Percentiles rank a stretch among this genome's conserved stretches.
phyloP scores from a whole-genome alignment of 768 basidiomycete species.

The Termitomyces sp. region DNA sequence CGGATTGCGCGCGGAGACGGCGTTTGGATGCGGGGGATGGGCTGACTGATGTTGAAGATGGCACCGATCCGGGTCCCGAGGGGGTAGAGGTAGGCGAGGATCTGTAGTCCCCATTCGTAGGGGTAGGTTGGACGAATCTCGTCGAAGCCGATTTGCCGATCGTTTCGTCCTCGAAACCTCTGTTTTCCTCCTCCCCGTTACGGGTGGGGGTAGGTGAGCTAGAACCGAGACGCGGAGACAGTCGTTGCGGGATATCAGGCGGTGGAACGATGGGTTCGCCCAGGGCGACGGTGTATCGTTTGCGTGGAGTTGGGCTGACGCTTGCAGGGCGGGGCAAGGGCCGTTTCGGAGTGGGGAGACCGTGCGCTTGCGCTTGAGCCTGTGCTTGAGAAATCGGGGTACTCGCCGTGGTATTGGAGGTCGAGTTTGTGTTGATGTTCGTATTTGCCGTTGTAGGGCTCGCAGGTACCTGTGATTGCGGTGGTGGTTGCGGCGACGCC shows the following conservation, averaged over 20 bases:
- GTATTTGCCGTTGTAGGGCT: not conserved
- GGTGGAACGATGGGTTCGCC: constrained; percentile 64
- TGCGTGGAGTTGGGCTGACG: constrained; percentile 72
- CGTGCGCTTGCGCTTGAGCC: constrained; percentile 12
- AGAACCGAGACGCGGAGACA: constrained; percentile 29
- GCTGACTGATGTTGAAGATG: constrained; percentile 13
- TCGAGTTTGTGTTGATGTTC: not conserved
- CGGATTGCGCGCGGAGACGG: constrained; percentile 54
- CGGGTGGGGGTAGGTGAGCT: constrained; percentile 17
- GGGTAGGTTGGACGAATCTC: constrained; percentile 13
- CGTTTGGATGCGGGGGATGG: constrained; percentile 29
- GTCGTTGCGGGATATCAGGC: constrained; percentile 17
- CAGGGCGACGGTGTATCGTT: constrained; percentile 83
- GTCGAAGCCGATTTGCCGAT: constrained; percentile 52
- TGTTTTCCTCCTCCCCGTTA: constrained; percentile 36
- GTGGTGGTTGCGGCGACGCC: constrained; percentile 17
- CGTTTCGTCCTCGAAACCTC: constrained; percentile 51
- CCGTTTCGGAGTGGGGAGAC: constrained; percentile 41
- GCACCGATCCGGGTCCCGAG: not conserved
- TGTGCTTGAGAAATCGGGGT: not conserved
- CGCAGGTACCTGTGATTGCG: constrained; percentile 6
- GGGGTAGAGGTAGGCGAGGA: not conserved
- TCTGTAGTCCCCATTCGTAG: constrained; percentile 23
- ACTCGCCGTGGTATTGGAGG: not conserved
- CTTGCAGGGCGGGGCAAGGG: constrained; percentile 44